phyloP scores from a whole-genome alignment of 257 asterid genomes.

The Plectranthus barbatus region DNA sequence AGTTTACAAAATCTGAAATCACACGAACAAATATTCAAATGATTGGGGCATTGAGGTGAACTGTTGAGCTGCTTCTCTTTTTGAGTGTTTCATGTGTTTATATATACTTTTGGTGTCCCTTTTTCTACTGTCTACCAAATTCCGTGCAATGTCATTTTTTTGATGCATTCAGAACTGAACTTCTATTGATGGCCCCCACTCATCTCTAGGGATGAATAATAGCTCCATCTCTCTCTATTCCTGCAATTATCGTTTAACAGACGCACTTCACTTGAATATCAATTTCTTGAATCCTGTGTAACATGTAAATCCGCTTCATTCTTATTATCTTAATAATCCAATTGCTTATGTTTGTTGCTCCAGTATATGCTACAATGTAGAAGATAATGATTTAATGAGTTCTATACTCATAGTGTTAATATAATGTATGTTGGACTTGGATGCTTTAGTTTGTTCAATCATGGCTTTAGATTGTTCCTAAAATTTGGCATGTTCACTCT shows the following conservation, averaged over 20 bases:
- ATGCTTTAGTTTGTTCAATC: too few relatives aligned
- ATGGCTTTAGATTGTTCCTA: conserved; percentile 7
- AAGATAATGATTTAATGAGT: too few relatives aligned
- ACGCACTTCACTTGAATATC: background rate
- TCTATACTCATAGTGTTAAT: background rate
- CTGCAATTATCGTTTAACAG: background rate
- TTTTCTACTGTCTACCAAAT: background rate
- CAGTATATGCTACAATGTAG: background rate
- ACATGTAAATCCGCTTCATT: background rate
- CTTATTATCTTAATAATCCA: background rate
- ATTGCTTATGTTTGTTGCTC: background rate
- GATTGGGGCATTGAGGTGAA: conserved; percentile 96
- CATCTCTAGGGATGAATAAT: too few relatives aligned
- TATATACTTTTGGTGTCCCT: conserved; percentile 6
- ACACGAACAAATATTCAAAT: conserved; percentile 93
- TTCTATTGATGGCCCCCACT: background rate
- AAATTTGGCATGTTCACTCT: background rate
- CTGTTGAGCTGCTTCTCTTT: background rate
- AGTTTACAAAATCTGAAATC: conserved; percentile 64
- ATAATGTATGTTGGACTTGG: background rate
- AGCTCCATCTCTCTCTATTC: background rate
- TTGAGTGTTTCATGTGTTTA: conserved; percentile 4
- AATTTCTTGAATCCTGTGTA: background rate
- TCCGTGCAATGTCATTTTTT: conserved; percentile 3
- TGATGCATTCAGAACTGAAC: background rate